These are phyloP conservation scores for Pinguiococcus pyrenoidosus DNA, from an alignment of 108 stramenopile genomes.

Conservation along the genomic window DNA sequence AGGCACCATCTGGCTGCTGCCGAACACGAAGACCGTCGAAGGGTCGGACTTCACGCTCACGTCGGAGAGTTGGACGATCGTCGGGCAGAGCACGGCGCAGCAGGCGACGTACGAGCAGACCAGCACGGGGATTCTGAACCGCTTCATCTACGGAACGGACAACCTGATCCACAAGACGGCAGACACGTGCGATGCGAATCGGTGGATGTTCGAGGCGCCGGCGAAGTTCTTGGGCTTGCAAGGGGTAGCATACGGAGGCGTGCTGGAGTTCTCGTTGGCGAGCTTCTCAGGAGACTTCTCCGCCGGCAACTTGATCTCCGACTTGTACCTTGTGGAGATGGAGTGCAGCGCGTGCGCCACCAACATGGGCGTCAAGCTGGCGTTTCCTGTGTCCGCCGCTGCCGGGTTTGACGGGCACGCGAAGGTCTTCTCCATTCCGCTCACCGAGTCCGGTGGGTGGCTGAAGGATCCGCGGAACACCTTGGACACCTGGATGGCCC, in stretches of 20 bases:
- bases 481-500: constrained; percentile 21
- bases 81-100: constrained; percentile 15
- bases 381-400: constrained; percentile 29
- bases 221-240: constrained; percentile 32
- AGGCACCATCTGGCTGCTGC: constrained; percentile 45
- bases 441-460: constrained; percentile 42
- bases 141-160: constrained; percentile 43
- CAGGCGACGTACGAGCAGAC: constrained; percentile 33
- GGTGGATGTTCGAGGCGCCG: constrained; percentile 50
- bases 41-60: constrained; percentile 30
- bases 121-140: constrained; percentile 35
- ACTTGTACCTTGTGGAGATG: constrained; percentile 37
- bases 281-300: constrained; percentile 50
- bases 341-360: constrained; percentile 36
- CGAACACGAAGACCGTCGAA: constrained; percentile 12
- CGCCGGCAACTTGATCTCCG: constrained; percentile 10
- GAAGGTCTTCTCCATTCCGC: constrained; percentile 20
- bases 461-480: constrained; percentile 40
- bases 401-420: constrained; percentile 27
- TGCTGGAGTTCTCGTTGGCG: constrained; percentile 38
- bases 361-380: constrained; percentile 35
- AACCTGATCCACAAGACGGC: constrained; percentile 27
- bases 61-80: constrained; percentile 32
- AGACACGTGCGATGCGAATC: constrained; percentile 25
- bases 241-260: constrained; percentile 46